Evolutionary conservation across 257 asterid genomes (phyloP), one percentile per base, ranked within the genome.

Genomic region (Plectranthus barbatus): DNA sequence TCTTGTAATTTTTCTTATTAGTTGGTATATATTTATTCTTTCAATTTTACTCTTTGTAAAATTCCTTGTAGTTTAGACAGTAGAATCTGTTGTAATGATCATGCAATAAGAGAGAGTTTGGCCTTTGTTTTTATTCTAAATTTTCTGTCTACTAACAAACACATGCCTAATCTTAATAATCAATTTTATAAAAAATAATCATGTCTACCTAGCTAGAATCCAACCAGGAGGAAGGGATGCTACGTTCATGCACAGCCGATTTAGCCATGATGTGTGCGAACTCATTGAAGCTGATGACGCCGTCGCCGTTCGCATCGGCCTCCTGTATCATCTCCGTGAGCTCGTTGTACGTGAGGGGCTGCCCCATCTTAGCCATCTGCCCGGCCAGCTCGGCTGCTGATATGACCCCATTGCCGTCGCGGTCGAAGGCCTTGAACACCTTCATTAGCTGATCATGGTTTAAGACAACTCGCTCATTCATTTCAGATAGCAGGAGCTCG

Each of bases 331-430:
- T 92, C 76, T 84, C 82, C 17, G 74, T 83, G 1, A 92, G 80
- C 81, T 91, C 98, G 0, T 78, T 65, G 60, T 84, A 89, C 17
- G 98, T 80, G 42, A 88, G 74, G 12, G 98, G 85, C 58, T 83
- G 91, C 0, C 98, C 95, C 89, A 92, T 86, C 76, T n/a, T n/a
- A n/a, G n/a, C n/a, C n/a, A n/a, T 88, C 62, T 80, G 76, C 3
- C 90, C 88, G 0, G 97, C 97, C 42, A 88, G 81, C 81, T 88
- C 95, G 15, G 95, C 94, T 20, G 84, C 80, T 1, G 98, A 83
- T 26, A 92, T 83, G 72, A 74, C 81, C 3, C 96, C 98, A 34
- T 86, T 91, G 0, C 98, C 97, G 50, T 88, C 95, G 7, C 91
- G 87, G 40, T 92, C 98, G 41, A 92, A 88, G 0, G 87, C 73